These are phyloP conservation scores for Sclerotinia glacialis DNA, from an alignment of 2,329 filamentous ascomycete species.

Conservation along the genomic window DNA sequence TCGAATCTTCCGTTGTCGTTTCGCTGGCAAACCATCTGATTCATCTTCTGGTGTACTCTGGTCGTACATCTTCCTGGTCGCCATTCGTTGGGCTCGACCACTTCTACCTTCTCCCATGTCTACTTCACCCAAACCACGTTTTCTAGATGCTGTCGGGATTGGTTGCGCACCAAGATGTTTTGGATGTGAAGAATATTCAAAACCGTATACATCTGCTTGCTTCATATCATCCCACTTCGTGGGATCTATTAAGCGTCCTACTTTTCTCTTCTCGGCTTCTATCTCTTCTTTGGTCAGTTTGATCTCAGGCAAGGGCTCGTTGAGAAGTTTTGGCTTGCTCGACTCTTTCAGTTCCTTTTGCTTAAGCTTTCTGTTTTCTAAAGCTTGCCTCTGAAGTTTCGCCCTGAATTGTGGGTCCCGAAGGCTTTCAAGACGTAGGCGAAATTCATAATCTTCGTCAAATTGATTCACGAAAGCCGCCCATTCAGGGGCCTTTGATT, in stretches of 20 bases:
- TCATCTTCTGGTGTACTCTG: constrained; percentile 34
- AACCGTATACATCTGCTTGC: constrained; percentile 59
- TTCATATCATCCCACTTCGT: constrained; percentile 43
- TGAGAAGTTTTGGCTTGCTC: constrained; percentile 26
- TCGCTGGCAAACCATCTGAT: constrained; percentile 33
- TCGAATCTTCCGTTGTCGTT: constrained; percentile 33
- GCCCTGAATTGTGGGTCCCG: constrained; percentile 24
- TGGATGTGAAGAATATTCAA: constrained; percentile 58
- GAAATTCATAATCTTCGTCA: constrained; percentile 14
- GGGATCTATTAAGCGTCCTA: constrained; percentile 30
- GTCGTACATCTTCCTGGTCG: constrained; percentile 30
- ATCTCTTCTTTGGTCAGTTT: constrained; percentile 33
- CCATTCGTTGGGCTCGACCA: constrained; percentile 32
- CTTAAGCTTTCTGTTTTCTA: constrained; percentile 11
- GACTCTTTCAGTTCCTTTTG: constrained; percentile 17
- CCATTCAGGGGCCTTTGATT: constrained; percentile 16
- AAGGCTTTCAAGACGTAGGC: constrained; percentile 22
- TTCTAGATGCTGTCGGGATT: constrained; percentile 35
- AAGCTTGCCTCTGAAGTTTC: constrained; percentile 20
- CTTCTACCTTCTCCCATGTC: constrained; percentile 30
- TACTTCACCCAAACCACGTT: constrained; percentile 19
- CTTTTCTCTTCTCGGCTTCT: constrained; percentile 31
- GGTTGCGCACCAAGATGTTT: constrained; percentile 59
- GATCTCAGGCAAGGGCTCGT: constrained; percentile 29
- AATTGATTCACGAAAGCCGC: constrained; percentile 10